Base-by-base conservation (phyloP, 805 yeast genomes). In the Barnettozyma californica region DNA sequence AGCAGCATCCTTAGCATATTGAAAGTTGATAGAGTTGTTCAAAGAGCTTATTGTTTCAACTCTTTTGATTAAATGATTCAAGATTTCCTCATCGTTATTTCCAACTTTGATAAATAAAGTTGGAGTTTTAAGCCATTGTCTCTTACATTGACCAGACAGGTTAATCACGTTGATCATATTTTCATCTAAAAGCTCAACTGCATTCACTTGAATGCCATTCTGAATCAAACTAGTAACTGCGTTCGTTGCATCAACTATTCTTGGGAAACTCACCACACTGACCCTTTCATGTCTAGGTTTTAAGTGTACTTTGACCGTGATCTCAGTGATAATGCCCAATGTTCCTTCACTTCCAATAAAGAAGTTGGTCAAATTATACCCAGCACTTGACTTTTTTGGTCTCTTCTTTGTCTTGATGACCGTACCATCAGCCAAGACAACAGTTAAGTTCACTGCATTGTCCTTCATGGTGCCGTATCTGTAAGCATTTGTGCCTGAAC, bases 281-380 rank as follows among this genome's bases (percentile, higher is more conserved):
- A 88, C 87, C 46, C 77, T 75, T 61, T 87, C 91, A 45, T 68
- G 58, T 56, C 68, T 66, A 0, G 92, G 90, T 51, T 73, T 76
- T 14, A 81, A 82, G 56, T 84, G 83, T 44, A 86, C 68, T 60
- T 81, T 83, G 35, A 86, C 70, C 0, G 91, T 85, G 2, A 86
- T 88, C 56, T 86, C 90, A 2, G 89, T 85, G 21, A 86, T 79
- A 9, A 87, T 72, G 1, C 91, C 95, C 47, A 87, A 66, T 0
- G 95, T 86, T 5, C 95, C 94, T 56, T 86, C 94, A 41, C 85
- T 74, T 1, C 95, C 94, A 48, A 82, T 71, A 62, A 86, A 82
- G 48, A 86, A 65, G n/a, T 83, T 81, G 37, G 85, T 86, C 59
- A 86, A 69, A 54, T 84, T 85, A 63, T 86, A 86, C 9, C 95